These are phyloP conservation scores for Xenoacremonium recifei DNA, from an alignment of 2,329 filamentous ascomycete genomes.

Conservation along the genomic window DNA sequence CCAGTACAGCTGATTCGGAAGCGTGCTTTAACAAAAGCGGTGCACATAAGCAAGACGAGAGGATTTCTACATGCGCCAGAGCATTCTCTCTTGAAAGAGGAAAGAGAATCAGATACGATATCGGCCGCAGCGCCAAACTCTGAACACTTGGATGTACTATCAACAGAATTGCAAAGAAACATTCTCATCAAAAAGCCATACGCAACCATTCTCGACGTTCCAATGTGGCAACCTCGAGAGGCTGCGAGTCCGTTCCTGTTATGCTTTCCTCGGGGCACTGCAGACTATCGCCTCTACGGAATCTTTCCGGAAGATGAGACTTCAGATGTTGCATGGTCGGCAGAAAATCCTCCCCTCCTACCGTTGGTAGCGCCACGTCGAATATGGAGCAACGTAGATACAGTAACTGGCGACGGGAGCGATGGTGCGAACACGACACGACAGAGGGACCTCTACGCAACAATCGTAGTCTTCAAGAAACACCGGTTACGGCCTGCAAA, in stretches of 20 bases:
- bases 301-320: slow-evolving; percentile 3
- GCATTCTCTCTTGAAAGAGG: neutral
- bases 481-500: neutral
- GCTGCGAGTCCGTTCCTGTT: slow-evolving; percentile 6
- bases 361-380: neutral
- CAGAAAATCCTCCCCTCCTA: neutral
- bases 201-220: slow-evolving; percentile 3
- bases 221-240: slow-evolving; percentile 5
- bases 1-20: neutral
- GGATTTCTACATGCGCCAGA: too few relatives aligned
- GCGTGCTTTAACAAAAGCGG: neutral
- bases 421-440: neutral
- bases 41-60: neutral
- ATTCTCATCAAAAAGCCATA: slow-evolving; percentile 10
- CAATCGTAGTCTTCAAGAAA: slow-evolving; percentile 3
- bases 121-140: neutral
- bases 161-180: slow-evolving; percentile 2
- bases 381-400: neutral
- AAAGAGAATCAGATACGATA: neutral
- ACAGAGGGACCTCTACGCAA: neutral
- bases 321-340: neutral
- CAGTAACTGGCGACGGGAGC: neutral
- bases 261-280: slow-evolving; percentile 7
- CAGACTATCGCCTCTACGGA: slow-evolving; percentile 4
- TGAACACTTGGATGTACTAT: slow-evolving; percentile 4